phyloP scores from a whole-genome alignment of 352 stramenopile genomes.

The Phytophthora pini region DNA sequence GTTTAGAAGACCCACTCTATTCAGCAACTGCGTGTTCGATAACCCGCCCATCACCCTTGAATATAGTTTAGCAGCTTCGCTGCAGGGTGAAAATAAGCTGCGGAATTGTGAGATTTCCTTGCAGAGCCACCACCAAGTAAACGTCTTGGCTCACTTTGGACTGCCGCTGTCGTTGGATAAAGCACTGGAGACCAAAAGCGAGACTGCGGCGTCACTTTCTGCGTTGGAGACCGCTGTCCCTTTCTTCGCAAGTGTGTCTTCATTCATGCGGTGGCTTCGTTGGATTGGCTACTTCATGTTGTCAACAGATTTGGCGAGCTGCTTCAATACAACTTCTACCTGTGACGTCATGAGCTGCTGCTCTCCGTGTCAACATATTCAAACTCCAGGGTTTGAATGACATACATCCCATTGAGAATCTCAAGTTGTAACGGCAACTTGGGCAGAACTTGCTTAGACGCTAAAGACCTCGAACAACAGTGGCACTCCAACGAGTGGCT shows the following conservation, averaged over 20 bases:
- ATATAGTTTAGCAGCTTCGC: constrained; percentile 12
- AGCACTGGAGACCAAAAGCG: constrained; percentile 4
- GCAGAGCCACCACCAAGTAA: constrained; percentile 7
- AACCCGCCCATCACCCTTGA: constrained; percentile 5
- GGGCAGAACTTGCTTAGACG: too few species aligned
- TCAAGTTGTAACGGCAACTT: too few species aligned
- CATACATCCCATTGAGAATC: too few species aligned
- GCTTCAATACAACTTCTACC: neutral
- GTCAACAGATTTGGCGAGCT: neutral
- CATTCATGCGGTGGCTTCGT: constrained; percentile 14
- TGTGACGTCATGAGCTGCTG: constrained; percentile 21
- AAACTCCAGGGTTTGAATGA: constrained; percentile 39
- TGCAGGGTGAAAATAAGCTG: constrained; percentile 6
- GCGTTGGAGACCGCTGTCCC: constrained; percentile 2
- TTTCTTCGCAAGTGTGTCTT: constrained; percentile 14
- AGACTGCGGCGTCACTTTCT: constrained; percentile 22
- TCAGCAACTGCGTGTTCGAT: constrained; percentile 34
- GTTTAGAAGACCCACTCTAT: constrained; percentile 4
- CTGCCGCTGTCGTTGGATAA: constrained; percentile 17
- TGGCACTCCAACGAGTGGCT: too few species aligned
- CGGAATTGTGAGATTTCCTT: constrained; percentile 11
- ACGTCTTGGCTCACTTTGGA: constrained; percentile 1
- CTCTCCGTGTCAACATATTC: constrained; percentile 13
- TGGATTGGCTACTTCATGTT: constrained; percentile 17
- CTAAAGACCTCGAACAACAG: too few species aligned